phyloP scores from a whole-genome alignment of 768 basidiomycete species.

The Pleurotus eryngii region DNA sequence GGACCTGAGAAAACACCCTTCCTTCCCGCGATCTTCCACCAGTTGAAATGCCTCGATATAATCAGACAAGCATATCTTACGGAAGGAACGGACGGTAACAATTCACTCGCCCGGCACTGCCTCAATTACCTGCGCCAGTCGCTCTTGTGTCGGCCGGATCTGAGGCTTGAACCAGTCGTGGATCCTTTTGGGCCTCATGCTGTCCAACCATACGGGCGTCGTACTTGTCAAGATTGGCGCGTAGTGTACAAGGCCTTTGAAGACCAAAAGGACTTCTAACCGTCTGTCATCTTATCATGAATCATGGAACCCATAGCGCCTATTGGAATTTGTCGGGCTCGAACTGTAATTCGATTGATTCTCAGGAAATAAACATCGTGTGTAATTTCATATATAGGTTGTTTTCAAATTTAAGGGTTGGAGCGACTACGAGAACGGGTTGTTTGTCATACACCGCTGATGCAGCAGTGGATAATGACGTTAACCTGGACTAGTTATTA shows the following conservation, averaged over 20 bases:
- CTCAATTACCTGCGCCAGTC: conserved; percentile 30
- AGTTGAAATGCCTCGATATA: conserved; percentile 35
- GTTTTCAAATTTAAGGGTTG: too few species aligned
- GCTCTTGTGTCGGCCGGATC: conserved; percentile 25
- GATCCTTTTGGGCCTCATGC: conserved; percentile 6
- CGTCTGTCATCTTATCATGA: too few species aligned
- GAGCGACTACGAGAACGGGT: too few species aligned
- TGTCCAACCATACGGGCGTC: conserved; percentile 1
- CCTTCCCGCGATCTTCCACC: conserved; percentile 29
- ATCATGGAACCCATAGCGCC: too few species aligned
- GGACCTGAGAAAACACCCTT: not conserved
- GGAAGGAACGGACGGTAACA: not conserved
- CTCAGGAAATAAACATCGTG: too few species aligned
- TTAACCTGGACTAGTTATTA: too few species aligned
- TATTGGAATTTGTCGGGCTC: too few species aligned
- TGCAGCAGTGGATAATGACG: too few species aligned
- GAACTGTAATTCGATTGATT: too few species aligned
- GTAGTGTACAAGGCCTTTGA: conserved; percentile 1
- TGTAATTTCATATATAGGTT: too few species aligned
- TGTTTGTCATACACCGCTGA: too few species aligned
- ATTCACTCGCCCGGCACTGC: conserved; percentile 22
- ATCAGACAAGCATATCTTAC: conserved; percentile 22
- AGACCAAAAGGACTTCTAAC: not conserved
- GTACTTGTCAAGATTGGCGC: conserved; percentile 6
- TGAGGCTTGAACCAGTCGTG: conserved; percentile 14